Evolutionary conservation across 208 protist species (phyloP), one percentile per base, ranked within the genome.

Genomic region (Crithidia brevicula): DNA sequence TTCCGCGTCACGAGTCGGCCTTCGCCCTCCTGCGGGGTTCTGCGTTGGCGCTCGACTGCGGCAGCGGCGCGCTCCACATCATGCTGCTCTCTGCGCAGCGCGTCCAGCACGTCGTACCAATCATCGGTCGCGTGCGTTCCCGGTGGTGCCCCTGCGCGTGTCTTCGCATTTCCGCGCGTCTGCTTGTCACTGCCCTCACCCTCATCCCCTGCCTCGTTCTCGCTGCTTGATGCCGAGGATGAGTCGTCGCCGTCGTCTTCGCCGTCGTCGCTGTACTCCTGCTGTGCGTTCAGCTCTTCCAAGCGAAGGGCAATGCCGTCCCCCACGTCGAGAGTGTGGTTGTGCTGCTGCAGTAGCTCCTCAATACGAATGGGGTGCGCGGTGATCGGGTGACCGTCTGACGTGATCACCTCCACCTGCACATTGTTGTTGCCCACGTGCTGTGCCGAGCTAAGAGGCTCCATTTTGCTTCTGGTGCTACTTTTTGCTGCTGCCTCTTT

Each of bases 71-170:
- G 43, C 40, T 58, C 57, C 28, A 74, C 56, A 11, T 83, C 70
- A 18, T 68, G 57, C 42, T 80, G 72, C 66, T 90, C 84, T 8
- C 68, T 61, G 11, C 78, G 85, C 16, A 91, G 68, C 1, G 70
- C 81, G 50, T 88, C 77, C 9, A 91, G 66, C 4, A 91, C 85
- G 42, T 86, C 71, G 72, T 89, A 89, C 83, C 83, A 89, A 40
- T 75, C 69, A 10, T 47, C 56, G 6, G 77, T 67, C 8, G 58
- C 68, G 25, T 27, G 54, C 1, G 77, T 81, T 45, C 76, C 81
- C 0, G 72, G 68, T 11, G 81, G 77, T 0, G 71, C 25, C 5
- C 46, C 33, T 11, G 57, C 47, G 18, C 40, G 34, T 33, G 1
- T n/a, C n/a, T n/a, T 3, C 1, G 38, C 27, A 4, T 13, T 34